Base-by-base conservation (phyloP, 2,329 filamentous ascomycete species). In the Colletotrichum theobromicola region DNA sequence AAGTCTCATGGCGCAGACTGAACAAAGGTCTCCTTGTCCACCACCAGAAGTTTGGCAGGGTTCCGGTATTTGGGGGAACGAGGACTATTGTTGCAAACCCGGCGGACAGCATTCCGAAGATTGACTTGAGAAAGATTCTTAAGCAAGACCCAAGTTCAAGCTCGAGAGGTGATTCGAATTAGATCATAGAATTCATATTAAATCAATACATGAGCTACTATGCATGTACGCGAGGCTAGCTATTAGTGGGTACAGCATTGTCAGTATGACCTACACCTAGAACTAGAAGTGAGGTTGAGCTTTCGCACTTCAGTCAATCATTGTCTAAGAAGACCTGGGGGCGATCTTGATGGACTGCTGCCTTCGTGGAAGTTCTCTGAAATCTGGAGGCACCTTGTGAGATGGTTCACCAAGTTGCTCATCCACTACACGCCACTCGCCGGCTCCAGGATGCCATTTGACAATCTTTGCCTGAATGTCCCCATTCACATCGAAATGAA, bases 401-500 rank as follows among this genome's bases (percentile, higher is more conserved):
- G 53, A 57, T 24, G 53, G 26, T 24, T 57, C 13, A 16, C 5
- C 1, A 15, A 57, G 26, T 18, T 57, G 53, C 26, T 57, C 53
- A 5, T 57, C 53, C 21, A 57, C 53, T 1, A 57, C 42, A 4
- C 35, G 32, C 70, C 70, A 72, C 21, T 63, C n/a, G 2, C 65
- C n/a, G 7, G 26, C 13, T 3, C 24, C 16, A 3, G 71, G 46
- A 28, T 74, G 35, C 71, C 67, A 70, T 28, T 50, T 53, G 5
- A 64, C 34, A 12, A 55, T 58, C 7, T 16, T 12, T 26, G 28
- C 67, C 60, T 3, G 60, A 16, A 66, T 21, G 12, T 61, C 37
- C 4, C 67, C 75, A 7, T 74, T 67, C 32, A 84, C 83, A 72
- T 84, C 83, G 74, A 86, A 85, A 7, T 84, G 79, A 2, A 85